A percentile compares a stretch with the other conserved stretches of the same genome.
phyloP scores from a whole-genome alignment of 805 yeast species.

The Starmerella stigmatis region DNA sequence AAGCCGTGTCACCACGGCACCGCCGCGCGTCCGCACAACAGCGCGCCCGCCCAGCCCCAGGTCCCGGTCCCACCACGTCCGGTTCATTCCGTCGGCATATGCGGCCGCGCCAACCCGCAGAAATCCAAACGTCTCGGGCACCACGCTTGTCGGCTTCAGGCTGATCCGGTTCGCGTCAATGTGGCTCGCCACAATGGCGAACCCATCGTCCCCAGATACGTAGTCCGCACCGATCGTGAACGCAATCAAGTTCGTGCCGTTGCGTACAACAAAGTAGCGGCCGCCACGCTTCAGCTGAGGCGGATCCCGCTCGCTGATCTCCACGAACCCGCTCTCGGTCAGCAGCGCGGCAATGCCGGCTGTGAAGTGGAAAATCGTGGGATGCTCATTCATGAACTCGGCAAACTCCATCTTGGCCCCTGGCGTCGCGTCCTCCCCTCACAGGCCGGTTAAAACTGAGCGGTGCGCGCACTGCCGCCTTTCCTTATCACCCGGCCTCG shows the following conservation, averaged over 20 bases:
- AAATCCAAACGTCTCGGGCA: constrained; percentile 52
- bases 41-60: constrained; percentile 87
- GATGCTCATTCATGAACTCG: constrained; percentile 57
- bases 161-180: constrained; percentile 88
- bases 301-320: constrained; percentile 54
- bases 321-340: constrained; percentile 54
- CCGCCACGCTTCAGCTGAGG: constrained; percentile 41
- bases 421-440: no score
- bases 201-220: constrained; percentile 67
- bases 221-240: constrained; percentile 59
- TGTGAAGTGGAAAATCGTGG: constrained; percentile 55
- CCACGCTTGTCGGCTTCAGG: constrained; percentile 76
- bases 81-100: constrained; percentile 87
- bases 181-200: constrained; percentile 87
- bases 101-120: constrained; percentile 80
- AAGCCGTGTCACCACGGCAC: constrained; percentile 40
- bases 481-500: no score
- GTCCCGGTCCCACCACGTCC: constrained; percentile 94
- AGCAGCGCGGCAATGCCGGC: constrained; percentile 32
- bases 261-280: constrained; percentile 63
- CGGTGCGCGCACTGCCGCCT: no score
- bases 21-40: constrained; percentile 47
- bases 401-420: constrained; percentile 28
- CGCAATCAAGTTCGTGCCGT: constrained; percentile 58
- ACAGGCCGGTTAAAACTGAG: no score